Evolutionary conservation across 495 filamentous ascomycete genomes (phyloP).

Genomic region (Articulospora tetracladia): DNA sequence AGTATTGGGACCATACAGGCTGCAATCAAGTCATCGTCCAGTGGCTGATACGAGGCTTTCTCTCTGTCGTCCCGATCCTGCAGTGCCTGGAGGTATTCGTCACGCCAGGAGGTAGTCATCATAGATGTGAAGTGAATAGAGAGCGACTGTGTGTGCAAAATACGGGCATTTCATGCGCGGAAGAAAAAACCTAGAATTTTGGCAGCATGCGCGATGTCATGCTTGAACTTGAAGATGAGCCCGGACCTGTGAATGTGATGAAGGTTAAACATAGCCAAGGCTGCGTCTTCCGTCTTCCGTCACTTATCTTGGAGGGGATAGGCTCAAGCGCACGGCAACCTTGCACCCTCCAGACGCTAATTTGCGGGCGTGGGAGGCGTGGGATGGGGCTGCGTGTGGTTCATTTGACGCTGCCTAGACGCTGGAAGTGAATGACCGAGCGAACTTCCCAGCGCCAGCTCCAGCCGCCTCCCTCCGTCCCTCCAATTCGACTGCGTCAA

Average conservation of each 20-base stretch:
- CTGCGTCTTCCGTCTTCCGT: no score
- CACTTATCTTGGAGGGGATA: neutral
- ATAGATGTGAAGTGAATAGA: neutral
- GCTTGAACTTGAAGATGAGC: no score
- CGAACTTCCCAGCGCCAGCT: neutral
- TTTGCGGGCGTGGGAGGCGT: neutral
- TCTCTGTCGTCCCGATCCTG: conserved; percentile 53
- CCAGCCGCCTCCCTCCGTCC: neutral
- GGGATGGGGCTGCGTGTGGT: neutral
- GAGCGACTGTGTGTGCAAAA: neutral
- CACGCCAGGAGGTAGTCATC: conserved; percentile 42
- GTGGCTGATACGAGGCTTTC: conserved; percentile 37
- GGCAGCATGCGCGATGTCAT: neutral
- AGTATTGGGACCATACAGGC: conserved; percentile 44
- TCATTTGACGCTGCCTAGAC: neutral
- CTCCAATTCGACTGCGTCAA: neutral
- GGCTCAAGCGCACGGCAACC: neutral
- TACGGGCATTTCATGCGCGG: neutral
- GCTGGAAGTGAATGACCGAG: neutral
- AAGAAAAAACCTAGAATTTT: neutral
- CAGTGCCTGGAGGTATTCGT: conserved; percentile 52
- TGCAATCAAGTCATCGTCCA: conserved; percentile 45
- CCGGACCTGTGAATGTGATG: conserved; percentile 2
- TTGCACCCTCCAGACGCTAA: neutral
- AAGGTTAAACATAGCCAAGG: no score